Percentiles rank a stretch among this genome's conserved stretches.
Evolutionary conservation across 495 filamentous ascomycete species (phyloP).

Genomic region (Aspergillus leporis): DNA sequence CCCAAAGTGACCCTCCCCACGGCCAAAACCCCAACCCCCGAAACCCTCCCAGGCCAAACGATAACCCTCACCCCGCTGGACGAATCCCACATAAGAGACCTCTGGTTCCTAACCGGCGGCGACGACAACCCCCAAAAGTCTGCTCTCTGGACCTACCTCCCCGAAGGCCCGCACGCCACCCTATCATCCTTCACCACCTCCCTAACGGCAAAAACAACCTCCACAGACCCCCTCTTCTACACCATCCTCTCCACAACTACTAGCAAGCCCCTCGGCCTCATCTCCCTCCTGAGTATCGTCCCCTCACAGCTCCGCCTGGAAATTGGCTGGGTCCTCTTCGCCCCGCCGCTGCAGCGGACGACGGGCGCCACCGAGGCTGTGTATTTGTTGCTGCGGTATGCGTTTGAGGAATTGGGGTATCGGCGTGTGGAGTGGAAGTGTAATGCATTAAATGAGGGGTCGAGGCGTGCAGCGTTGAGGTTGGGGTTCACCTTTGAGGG

Average conservation of each 20-base stretch:
- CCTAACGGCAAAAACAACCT: background rate
- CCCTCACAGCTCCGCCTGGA: slow-evolving; percentile 43
- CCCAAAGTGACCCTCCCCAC: too few relatives aligned
- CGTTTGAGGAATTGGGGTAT: slow-evolving; percentile 53
- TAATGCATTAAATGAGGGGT: slow-evolving; percentile 49
- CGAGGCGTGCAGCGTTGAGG: slow-evolving; percentile 48
- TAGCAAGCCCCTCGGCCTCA: slow-evolving; percentile 39
- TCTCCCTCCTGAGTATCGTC: slow-evolving; percentile 45
- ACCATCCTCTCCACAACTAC: background rate
- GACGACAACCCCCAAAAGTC: too few relatives aligned
- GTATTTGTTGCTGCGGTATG: slow-evolving; percentile 47
- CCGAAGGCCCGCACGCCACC: background rate
- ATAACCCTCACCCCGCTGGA: too few relatives aligned
- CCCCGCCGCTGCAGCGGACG: slow-evolving; percentile 45
- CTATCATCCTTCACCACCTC: background rate
- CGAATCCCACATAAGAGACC: too few relatives aligned
- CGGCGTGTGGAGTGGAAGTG: slow-evolving; percentile 61
- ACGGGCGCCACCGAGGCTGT: slow-evolving; percentile 51
- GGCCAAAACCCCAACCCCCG: too few relatives aligned
- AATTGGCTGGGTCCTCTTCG: slow-evolving; percentile 52
- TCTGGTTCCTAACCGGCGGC: too few relatives aligned
- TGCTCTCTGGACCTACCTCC: background rate
- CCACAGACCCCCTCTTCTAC: background rate
- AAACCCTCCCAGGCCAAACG: too few relatives aligned
- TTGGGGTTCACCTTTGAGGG: slow-evolving; percentile 57